Percentiles rank a stretch among this genome's conserved stretches.
phyloP scores from a whole-genome alignment of 2,329 filamentous ascomycete genomes.

The Xylaria sp. region DNA sequence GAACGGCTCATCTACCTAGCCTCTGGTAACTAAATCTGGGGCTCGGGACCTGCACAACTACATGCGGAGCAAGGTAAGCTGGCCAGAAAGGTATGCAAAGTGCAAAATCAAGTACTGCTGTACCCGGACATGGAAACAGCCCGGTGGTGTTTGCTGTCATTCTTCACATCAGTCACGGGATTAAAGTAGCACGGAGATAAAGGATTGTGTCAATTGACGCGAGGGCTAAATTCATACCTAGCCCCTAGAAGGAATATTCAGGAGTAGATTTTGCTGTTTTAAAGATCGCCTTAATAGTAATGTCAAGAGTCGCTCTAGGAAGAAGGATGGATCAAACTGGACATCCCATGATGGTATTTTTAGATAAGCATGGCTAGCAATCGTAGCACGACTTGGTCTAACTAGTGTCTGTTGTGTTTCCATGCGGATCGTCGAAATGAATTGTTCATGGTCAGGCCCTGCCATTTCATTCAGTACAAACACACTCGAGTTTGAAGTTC shows the following conservation, averaged over 20 bases:
- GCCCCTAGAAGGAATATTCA: slow-evolving; percentile 8
- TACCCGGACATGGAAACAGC: not conserved
- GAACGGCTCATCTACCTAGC: not conserved
- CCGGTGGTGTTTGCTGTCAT: not conserved
- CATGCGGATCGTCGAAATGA: slow-evolving; percentile 9
- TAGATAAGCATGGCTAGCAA: slow-evolving; percentile 2
- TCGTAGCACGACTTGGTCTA: slow-evolving; percentile 10
- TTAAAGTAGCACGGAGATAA: not conserved
- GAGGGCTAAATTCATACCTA: not conserved
- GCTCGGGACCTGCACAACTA: slow-evolving; percentile 1
- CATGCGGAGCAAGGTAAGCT: not conserved
- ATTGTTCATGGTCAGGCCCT: slow-evolving; percentile 2
- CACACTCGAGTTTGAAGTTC: slow-evolving; percentile 12
- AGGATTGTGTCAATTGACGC: slow-evolving; percentile 10
- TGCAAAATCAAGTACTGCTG: not conserved
- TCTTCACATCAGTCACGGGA: not conserved
- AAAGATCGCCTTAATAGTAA: not conserved
- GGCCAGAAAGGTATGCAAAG: not conserved
- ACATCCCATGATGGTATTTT: not conserved
- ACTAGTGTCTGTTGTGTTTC: slow-evolving; percentile 18
- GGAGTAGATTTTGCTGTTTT: not conserved
- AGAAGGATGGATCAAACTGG: not conserved
- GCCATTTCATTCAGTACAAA: slow-evolving; percentile 16
- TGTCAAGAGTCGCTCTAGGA: not conserved
- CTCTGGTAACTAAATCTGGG: slow-evolving; percentile 1